A percentile compares a stretch with the other conserved stretches of the same genome.
These are phyloP conservation scores for Daldinia childiae DNA, from an alignment of 495 filamentous ascomycete genomes.

Conservation along the genomic window DNA sequence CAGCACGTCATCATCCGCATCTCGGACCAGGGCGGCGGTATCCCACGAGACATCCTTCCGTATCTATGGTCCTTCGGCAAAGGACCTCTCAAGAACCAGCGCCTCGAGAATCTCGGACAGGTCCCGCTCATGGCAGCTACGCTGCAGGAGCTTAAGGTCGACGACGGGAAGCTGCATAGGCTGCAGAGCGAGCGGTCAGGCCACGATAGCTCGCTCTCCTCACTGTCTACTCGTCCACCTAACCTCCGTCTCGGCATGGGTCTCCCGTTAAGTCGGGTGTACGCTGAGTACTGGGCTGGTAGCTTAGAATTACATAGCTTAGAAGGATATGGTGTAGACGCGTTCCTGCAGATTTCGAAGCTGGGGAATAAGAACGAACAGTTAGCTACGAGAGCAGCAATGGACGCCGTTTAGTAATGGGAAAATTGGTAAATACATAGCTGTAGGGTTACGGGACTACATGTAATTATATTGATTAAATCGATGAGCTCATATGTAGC, in stretches of 20 bases:
- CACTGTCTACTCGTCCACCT: slow-evolving; percentile 81
- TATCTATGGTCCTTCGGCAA: slow-evolving; percentile 97
- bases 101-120: slow-evolving; percentile 81
- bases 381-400: slow-evolving; percentile 83
- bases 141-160: slow-evolving; percentile 80
- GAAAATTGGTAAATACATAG: neutral
- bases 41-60: slow-evolving; percentile 84
- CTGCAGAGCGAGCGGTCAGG: slow-evolving; percentile 58
- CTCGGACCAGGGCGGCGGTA: slow-evolving; percentile 93
- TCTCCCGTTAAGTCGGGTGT: slow-evolving; percentile 90
- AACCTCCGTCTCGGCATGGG: slow-evolving; percentile 93
- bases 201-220: slow-evolving; percentile 71
- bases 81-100: slow-evolving; percentile 75
- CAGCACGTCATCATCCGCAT: slow-evolving; percentile 98
- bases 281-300: slow-evolving; percentile 98
- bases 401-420: slow-evolving; percentile 79
- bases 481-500: slow-evolving; percentile 2
- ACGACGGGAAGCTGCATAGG: slow-evolving; percentile 91
- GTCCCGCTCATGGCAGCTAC: slow-evolving; percentile 96
- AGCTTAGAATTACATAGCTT: slow-evolving; percentile 90
- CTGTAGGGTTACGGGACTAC: neutral
- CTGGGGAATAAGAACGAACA: slow-evolving; percentile 99
- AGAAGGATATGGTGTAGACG: slow-evolving; percentile 97
- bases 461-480: neutral
- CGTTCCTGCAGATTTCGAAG: slow-evolving; percentile 95